Base-by-base conservation (phyloP, 2,329 filamentous ascomycete genomes). In the Cyphellophora europaea region DNA sequence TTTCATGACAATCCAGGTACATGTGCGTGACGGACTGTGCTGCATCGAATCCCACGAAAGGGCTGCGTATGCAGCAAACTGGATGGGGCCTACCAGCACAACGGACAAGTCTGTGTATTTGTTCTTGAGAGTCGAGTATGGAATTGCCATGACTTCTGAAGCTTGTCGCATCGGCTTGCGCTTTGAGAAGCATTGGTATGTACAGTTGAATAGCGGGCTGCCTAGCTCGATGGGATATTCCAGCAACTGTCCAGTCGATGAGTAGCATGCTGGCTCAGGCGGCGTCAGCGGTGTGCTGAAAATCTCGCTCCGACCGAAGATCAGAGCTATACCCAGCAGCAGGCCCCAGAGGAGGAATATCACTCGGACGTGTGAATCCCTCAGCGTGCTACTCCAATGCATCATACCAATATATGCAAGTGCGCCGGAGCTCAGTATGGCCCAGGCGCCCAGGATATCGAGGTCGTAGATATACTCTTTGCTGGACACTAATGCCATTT, bases 361-460 rank as follows among this genome's bases (percentile, higher is more conserved):
- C 2, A 50, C 10, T 27, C 41, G 37, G 10, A 41, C 45, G 12
- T 41, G 36, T 5, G 48, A 49, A n/a, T 42, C 33, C 14, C 47
- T 38, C 13, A 52, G 27, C 3, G 43, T 42, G 11, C 42, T 43
- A 14, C 43, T 49, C 49, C 49, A 52, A 30, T 52, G 48, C 17
- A 49, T 47, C 25, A 51, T 40, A 5, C 40, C 43, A 11, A 45
- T 49, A 34, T 50, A 52, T 5, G 47, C 49, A 30, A 52, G 30
- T 4, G 42, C 41, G 11, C 45, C 49, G 3, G 47, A 46, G 16
- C 43, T 49, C 8, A 53, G 41, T 5, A 54, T 42, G 6, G 44
- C 47, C 45, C 50, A 49, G 5, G 48, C 47, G 12, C 38, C 48
- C 23, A 49, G 36, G n/a, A 49, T 52, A 35, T 50, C 48, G 13